phyloP scores from a whole-genome alignment of 1,284 basidiomycete species.

The Thelephora terrestris region DNA sequence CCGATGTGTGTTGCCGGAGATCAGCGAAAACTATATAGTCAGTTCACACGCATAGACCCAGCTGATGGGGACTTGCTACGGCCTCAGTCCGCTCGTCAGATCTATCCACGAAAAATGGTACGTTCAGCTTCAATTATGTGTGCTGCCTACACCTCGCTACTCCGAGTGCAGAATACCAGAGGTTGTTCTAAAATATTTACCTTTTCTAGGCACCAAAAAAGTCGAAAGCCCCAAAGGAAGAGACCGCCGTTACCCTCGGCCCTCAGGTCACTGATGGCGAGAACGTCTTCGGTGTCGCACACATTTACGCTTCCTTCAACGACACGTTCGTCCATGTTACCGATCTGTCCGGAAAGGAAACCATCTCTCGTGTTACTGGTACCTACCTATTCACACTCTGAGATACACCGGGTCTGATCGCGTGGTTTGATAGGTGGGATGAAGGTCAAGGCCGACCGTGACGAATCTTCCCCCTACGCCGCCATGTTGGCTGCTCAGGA shows the following conservation, averaged over 20 bases:
- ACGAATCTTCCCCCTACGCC: constrained; percentile 98
- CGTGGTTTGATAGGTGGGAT: constrained; percentile 63
- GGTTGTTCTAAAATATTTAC: constrained; percentile 29
- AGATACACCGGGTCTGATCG: not conserved
- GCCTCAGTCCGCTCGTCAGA: constrained; percentile 10
- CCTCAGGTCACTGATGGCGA: constrained; percentile 94
- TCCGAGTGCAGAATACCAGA: constrained; percentile 17
- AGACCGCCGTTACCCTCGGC: constrained; percentile 79
- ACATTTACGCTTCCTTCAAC: constrained; percentile 98
- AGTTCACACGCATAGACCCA: constrained; percentile 8
- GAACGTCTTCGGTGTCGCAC: constrained; percentile 91
- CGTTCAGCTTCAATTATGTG: constrained; percentile 6
- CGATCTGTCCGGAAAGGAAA: constrained; percentile 98
- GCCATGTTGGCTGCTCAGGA: constrained; percentile 99
- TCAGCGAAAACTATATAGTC: constrained; percentile 1
- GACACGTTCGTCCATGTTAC: constrained; percentile 99
- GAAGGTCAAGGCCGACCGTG: constrained; percentile 99
- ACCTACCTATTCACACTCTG: constrained; percentile 18
- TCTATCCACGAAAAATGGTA: constrained; percentile 20
- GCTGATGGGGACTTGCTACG: too few species aligned
- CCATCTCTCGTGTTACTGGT: constrained; percentile 97
- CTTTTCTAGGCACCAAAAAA: constrained; percentile 63
- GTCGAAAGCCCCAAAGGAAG: constrained; percentile 69
- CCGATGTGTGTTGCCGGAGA: too few species aligned
- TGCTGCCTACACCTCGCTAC: constrained; percentile 1